Conservation (phyloP, 1,139 yeast species). For the Wickerhamomyces sp. region DNA sequence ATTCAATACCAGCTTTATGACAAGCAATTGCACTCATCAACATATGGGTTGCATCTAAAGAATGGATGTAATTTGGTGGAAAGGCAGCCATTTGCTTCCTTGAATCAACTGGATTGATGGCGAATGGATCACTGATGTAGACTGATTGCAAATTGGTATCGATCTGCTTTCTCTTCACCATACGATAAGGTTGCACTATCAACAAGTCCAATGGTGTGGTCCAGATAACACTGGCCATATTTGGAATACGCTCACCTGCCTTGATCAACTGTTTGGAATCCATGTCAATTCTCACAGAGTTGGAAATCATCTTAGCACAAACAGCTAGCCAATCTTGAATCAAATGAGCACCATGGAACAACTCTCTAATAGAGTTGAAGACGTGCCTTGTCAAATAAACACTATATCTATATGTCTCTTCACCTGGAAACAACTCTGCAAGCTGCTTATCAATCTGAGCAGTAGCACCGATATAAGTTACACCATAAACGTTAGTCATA, state of each 20-base stretch:
- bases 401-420: conserved; percentile 38
- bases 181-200: conserved; percentile 93
- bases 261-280: conserved; percentile 29
- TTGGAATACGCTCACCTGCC: conserved; percentile 44
- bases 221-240: conserved; percentile 92
- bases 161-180: conserved; percentile 56
- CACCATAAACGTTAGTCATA: conserved; percentile 98
- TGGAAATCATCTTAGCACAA: conserved; percentile 75
- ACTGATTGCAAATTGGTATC: conserved; percentile 81
- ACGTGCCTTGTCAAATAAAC: conserved; percentile 74
- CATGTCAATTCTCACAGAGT: conserved; percentile 66
- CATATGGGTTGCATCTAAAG: conserved; percentile 97
- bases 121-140: conserved; percentile 77
- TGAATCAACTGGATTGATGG: conserved; percentile 75
- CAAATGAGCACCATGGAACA: conserved; percentile 87
- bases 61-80: conserved; percentile 95
- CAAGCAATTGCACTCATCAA: conserved; percentile 81
- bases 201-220: conserved; percentile 93
- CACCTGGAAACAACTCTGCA: conserved; percentile 36
- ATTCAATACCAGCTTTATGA: conserved; percentile 58
- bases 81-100: conserved; percentile 90
- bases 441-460: conserved; percentile 76
- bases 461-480: conserved; percentile 89
- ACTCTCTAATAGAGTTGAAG: conserved; percentile 75
- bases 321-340: conserved; percentile 97